These are phyloP conservation scores for Fusarium praegraminearum DNA, from an alignment of 2,329 filamentous ascomycete species.

Conservation along the genomic window DNA sequence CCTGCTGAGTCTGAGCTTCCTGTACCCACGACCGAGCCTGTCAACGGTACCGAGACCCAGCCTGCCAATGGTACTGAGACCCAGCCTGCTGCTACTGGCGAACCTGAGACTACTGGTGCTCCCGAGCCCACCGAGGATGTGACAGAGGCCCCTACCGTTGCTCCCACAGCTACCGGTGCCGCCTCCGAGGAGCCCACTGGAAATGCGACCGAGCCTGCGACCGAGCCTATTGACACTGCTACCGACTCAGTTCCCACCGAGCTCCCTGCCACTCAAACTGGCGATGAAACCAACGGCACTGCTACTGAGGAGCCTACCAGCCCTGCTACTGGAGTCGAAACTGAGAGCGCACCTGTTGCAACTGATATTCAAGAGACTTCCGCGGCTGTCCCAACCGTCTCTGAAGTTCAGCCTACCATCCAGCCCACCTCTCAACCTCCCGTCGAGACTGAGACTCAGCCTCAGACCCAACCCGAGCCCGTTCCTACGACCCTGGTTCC, in stretches of 20 bases:
- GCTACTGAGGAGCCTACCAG: constrained; percentile 24
- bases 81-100: constrained; percentile 2
- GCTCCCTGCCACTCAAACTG: constrained; percentile 25
- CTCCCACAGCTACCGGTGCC: constrained; percentile 18
- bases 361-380: constrained; percentile 18
- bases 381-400: constrained; percentile 8
- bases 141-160: constrained; percentile 14
- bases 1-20: constrained; percentile 18
- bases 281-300: constrained; percentile 32
- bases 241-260: constrained; percentile 10
- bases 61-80: constrained; percentile 23
- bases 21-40: constrained; percentile 27
- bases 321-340: constrained; percentile 12
- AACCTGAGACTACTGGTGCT: constrained; percentile 28
- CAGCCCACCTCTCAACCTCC: constrained; percentile 30
- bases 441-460: constrained; percentile 20
- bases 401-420: constrained; percentile 22
- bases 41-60: constrained; percentile 25
- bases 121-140: constrained; percentile 7
- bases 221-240: constrained; percentile 19
- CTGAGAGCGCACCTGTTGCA: constrained; percentile 15
- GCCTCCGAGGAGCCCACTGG: constrained; percentile 18
- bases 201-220: constrained; percentile 13
- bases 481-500: constrained; percentile 40
- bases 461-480: constrained; percentile 16